Evolutionary conservation across 2,329 filamentous ascomycete species (phyloP).

Genomic region (Epichloe coenophiala): DNA sequence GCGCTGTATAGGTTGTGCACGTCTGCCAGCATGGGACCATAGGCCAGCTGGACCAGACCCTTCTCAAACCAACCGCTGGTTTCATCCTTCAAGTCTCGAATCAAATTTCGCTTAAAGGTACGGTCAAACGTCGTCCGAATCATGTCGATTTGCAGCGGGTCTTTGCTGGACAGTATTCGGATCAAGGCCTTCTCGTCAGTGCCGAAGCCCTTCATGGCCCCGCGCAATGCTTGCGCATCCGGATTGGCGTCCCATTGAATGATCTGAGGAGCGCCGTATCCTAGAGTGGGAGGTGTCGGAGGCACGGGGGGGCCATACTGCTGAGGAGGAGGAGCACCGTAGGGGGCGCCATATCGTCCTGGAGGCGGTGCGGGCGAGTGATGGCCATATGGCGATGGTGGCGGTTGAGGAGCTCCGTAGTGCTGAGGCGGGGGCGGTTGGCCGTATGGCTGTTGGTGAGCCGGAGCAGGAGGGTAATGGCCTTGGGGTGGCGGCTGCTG

Average conservation of each 20-base stretch:
- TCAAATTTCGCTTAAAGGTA: conserved; percentile 51
- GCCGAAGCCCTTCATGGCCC: conserved; percentile 87
- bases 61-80: conserved; percentile 61
- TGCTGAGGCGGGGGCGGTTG: conserved; percentile 10
- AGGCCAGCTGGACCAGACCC: conserved; percentile 60
- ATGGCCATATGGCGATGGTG: conserved; percentile 13
- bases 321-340: conserved; percentile 24
- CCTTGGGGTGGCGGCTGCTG: conserved; percentile 14
- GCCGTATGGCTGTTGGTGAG: conserved; percentile 11
- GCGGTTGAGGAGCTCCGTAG: conserved; percentile 17
- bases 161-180: conserved; percentile 52
- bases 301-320: conserved; percentile 27
- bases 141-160: conserved; percentile 62
- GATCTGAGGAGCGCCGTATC: conserved; percentile 60
- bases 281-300: conserved; percentile 53
- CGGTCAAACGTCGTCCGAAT: conserved; percentile 55
- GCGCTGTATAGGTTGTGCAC: conserved; percentile 56
- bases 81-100: conserved; percentile 66
- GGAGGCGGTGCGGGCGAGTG: conserved; percentile 9
- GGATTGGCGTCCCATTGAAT: conserved; percentile 54
- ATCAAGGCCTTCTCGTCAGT: conserved; percentile 76
- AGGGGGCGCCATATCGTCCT: conserved; percentile 27
- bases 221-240: conserved; percentile 59
- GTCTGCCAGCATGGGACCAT: conserved; percentile 70
- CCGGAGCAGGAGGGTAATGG: conserved; percentile 2